Evolutionary conservation across 2,329 filamentous ascomycete species (phyloP).

Genomic region (Eutypa lata): DNA sequence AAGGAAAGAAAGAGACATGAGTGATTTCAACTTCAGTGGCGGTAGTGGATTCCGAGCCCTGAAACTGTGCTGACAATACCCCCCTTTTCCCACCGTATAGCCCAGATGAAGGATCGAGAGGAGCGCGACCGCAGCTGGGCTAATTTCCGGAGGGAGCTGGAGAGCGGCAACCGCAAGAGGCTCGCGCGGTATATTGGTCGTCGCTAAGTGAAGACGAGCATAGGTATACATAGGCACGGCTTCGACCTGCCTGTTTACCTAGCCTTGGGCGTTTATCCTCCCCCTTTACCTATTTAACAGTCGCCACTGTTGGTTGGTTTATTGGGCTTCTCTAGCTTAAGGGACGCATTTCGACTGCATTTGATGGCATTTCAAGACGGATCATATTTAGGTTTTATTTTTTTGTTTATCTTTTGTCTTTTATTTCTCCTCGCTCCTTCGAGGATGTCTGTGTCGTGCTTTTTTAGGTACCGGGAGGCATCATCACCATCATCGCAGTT

Average conservation of each 20-base stretch:
- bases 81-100: slow-evolving; percentile 29
- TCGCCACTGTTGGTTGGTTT: not conserved
- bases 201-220: slow-evolving; percentile 17
- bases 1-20: not conserved
- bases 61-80: slow-evolving; percentile 7
- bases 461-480: not conserved
- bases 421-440: slow-evolving; percentile 11
- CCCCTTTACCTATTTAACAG: not conserved
- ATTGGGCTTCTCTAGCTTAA: not conserved
- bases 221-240: not conserved
- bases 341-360: not conserved
- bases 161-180: slow-evolving; percentile 33
- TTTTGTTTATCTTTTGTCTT: slow-evolving; percentile 1
- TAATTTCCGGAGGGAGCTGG: slow-evolving; percentile 37
- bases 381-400: slow-evolving; percentile 6
- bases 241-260: not conserved
- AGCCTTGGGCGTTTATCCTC: too few species aligned
- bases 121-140: slow-evolving; percentile 49
- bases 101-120: slow-evolving; percentile 48
- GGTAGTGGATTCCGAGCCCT: too few species aligned
- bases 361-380: too few species aligned
- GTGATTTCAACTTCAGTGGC: too few species aligned
- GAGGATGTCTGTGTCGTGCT: not conserved
- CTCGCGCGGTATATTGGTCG: slow-evolving; percentile 38
- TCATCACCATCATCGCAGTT: not conserved